Conservation (phyloP, 73 alveolate species). For the Tetrahymena borealis region DNA sequence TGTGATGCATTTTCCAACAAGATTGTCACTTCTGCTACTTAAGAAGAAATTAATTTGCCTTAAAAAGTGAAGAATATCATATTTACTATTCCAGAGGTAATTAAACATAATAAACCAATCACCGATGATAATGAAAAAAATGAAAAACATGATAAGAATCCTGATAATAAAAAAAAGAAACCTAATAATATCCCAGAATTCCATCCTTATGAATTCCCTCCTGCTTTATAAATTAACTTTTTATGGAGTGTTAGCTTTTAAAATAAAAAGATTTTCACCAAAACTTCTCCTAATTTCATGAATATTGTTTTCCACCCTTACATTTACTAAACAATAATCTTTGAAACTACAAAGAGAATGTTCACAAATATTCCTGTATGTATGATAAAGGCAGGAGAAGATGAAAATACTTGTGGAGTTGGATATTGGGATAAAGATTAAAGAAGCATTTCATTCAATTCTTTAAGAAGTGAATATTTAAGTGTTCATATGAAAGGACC, state of each 20-base stretch:
- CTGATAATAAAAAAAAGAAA: background rate
- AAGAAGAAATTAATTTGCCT: background rate
- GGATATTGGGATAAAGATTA: constrained; percentile 38
- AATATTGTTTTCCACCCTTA: background rate
- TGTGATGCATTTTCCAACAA: background rate
- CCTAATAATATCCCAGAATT: background rate
- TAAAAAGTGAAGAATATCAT: background rate
- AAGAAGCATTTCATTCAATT: constrained; percentile 39
- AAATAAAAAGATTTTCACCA: background rate
- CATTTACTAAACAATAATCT: background rate
- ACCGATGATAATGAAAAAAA: background rate
- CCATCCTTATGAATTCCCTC: background rate
- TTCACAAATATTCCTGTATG: constrained; percentile 45
- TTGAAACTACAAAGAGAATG: constrained; percentile 20
- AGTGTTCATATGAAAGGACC: constrained; percentile 50
- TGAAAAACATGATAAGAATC: background rate
- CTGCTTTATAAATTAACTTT: background rate
- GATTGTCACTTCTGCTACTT: background rate
- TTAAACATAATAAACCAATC: background rate
- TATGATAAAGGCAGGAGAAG: constrained; percentile 28
- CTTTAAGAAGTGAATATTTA: constrained; percentile 49
- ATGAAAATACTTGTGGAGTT: background rate
- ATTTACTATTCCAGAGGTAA: background rate
- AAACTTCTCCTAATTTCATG: background rate
- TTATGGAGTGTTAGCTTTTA: background rate